These are phyloP conservation scores for Suhomyces terraborum DNA, from an alignment of 1,139 yeast genomes.

Conservation along the genomic window DNA sequence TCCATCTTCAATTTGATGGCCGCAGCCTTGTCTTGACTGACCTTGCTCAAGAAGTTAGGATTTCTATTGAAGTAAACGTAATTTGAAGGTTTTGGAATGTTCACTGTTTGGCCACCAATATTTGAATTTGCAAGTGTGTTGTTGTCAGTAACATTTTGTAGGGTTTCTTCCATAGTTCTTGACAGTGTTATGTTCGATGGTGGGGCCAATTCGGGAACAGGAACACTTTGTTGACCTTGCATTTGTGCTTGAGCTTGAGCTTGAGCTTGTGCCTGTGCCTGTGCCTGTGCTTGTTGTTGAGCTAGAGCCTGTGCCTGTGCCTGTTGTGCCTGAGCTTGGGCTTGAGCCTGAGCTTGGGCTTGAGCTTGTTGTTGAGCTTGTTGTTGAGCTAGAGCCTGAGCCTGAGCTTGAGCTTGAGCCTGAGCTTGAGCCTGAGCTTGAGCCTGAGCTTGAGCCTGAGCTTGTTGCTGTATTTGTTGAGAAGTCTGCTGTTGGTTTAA, in stretches of 20 bases:
- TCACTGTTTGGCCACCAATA: conserved; percentile 13
- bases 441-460: conserved; percentile 19
- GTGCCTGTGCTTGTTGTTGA: conserved; percentile 17
- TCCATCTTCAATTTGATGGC: conserved; percentile 72
- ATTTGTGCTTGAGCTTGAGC: conserved; percentile 13
- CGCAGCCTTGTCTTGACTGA: conserved; percentile 72
- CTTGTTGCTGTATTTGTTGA: conserved; percentile 19
- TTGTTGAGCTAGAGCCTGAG: conserved; percentile 19
- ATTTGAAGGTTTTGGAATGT: conserved; percentile 24
- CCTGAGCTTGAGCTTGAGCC: conserved; percentile 18
- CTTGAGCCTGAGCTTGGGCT: conserved; percentile 20
- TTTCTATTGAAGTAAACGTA: conserved; percentile 83
- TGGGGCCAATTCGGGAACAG: conserved; percentile 12
- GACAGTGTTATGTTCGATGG: conserved; percentile 5
- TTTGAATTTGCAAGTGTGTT: conserved; percentile 18
- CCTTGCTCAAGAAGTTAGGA: conserved; percentile 70
- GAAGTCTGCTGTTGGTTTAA: conserved; percentile 15
- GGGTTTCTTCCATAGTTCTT: conserved; percentile 2
- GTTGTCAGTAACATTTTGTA: conserved; percentile 15
- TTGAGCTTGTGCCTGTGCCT: conserved; percentile 6
- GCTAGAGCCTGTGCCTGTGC: conserved; percentile 18
- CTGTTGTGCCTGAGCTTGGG: conserved; percentile 18
- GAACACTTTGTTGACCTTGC: conserved; percentile 11
- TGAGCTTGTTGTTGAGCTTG: conserved; percentile 19
- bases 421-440: conserved; percentile 20